Evolutionary conservation across 2,329 filamentous ascomycete genomes (phyloP).

Genomic region (Tympanopsis confertula): DNA sequence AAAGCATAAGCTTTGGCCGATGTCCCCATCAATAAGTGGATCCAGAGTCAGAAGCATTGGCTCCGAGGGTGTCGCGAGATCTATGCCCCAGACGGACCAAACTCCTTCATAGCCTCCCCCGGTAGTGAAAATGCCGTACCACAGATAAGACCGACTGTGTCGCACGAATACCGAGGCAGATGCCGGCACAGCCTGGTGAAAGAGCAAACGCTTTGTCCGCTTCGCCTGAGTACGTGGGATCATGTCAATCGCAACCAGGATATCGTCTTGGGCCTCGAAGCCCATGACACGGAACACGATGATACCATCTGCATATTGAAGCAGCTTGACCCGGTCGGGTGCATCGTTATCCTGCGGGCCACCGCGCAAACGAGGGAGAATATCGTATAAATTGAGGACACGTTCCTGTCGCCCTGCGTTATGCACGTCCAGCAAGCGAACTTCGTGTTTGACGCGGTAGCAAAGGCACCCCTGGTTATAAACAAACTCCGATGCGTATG

Average conservation of each 20-base stretch:
- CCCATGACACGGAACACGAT: constrained; percentile 20
- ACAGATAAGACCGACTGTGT: constrained; percentile 30
- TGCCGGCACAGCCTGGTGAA: constrained; percentile 12
- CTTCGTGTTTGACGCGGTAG: constrained; percentile 25
- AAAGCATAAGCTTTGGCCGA: constrained; percentile 38
- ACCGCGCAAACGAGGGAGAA: constrained; percentile 5
- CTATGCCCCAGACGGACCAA: constrained; percentile 26
- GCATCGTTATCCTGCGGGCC: constrained; percentile 1
- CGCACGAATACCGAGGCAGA: constrained; percentile 33
- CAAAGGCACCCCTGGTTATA: constrained; percentile 36
- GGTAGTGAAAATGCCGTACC: constrained; percentile 32
- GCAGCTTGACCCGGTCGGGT: constrained; percentile 15
- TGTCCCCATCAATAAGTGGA: constrained; percentile 33
- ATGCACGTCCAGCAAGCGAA: constrained; percentile 30
- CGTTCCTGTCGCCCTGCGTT: constrained; percentile 18
- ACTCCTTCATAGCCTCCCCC: constrained; percentile 25
- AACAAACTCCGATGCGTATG: constrained; percentile 30
- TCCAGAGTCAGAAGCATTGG: constrained; percentile 24
- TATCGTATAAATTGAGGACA: constrained; percentile 21
- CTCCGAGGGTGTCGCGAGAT: constrained; percentile 6
- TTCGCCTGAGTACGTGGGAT: background rate
- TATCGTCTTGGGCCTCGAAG: constrained; percentile 10
- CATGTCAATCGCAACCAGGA: constrained; percentile 24
- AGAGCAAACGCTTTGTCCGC: constrained; percentile 3
- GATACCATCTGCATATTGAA: constrained; percentile 25